These are phyloP conservation scores for Geranomyces michiganensis DNA, from an alignment of 192 early-diverging fungal species.

Conservation along the genomic window DNA sequence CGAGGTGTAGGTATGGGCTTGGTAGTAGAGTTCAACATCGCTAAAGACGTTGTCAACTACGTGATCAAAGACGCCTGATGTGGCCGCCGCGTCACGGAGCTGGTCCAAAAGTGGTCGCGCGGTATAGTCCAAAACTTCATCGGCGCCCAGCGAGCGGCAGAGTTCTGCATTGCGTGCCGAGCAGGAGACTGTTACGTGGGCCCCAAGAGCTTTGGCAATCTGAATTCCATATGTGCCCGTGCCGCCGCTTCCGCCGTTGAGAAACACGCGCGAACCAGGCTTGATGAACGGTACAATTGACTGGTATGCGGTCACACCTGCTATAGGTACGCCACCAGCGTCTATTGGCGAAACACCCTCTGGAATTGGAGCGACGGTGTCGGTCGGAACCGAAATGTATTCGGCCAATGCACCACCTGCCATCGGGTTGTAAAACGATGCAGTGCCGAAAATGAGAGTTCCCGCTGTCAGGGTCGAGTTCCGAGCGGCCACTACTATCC, in stretches of 20 bases:
- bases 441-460: conserved; percentile 32
- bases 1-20: neutral
- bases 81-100: neutral
- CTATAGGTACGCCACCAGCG: conserved; percentile 68
- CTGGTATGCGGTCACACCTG: conserved; percentile 55
- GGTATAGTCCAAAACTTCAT: conserved; percentile 61
- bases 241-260: conserved; percentile 77
- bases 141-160: conserved; percentile 56
- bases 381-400: conserved; percentile 45
- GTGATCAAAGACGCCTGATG: neutral
- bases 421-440: neutral
- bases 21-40: neutral
- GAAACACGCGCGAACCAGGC: conserved; percentile 59
- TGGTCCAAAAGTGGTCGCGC: conserved; percentile 27
- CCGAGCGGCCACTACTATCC: conserved; percentile 31
- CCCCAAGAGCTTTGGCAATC: conserved; percentile 58
- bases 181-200: conserved; percentile 59
- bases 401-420: conserved; percentile 50
- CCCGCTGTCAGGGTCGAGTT: conserved; percentile 30
- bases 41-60: conserved; percentile 12
- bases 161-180: conserved; percentile 51
- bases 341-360: conserved; percentile 59
- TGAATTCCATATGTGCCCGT: conserved; percentile 68
- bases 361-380: conserved; percentile 52
- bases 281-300: conserved; percentile 62